Evolutionary conservation across 768 basidiomycete genomes (phyloP).

Genomic region (Crepidotus variabilis): DNA sequence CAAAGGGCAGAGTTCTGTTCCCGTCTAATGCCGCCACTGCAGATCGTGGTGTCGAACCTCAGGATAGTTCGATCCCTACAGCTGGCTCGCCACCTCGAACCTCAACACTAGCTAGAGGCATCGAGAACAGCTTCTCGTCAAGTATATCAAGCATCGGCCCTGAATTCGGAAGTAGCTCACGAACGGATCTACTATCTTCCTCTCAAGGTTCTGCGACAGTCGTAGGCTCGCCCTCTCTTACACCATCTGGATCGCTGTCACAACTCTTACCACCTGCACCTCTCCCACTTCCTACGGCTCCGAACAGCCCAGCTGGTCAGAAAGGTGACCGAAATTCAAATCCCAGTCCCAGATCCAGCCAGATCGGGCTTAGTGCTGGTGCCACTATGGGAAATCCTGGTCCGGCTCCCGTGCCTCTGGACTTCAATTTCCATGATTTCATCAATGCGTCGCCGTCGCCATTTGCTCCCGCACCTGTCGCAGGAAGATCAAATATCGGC

Average conservation of each 20-base stretch:
- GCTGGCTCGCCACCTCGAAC: slow-evolving; percentile 16
- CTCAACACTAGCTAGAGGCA: slow-evolving; percentile 26
- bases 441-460: slow-evolving; percentile 67
- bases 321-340: slow-evolving; percentile 19
- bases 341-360: slow-evolving; percentile 29
- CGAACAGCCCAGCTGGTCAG: slow-evolving; percentile 18
- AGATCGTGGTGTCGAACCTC: slow-evolving; percentile 18
- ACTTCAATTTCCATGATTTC: slow-evolving; percentile 70
- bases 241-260: not conserved
- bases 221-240: slow-evolving; percentile 2
- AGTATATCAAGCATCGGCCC: slow-evolving; percentile 37
- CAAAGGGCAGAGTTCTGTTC: slow-evolving; percentile 72
- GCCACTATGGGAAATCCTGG: slow-evolving; percentile 18
- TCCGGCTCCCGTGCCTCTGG: slow-evolving; percentile 21
- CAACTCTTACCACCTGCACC: slow-evolving; percentile 22
- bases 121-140: slow-evolving; percentile 40
- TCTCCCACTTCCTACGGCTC: slow-evolving; percentile 18
- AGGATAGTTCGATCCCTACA: slow-evolving; percentile 15
- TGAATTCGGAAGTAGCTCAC: slow-evolving; percentile 20
- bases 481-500: slow-evolving; percentile 39
- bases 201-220: slow-evolving; percentile 1
- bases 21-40: slow-evolving; percentile 31
- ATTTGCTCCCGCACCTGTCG: slow-evolving; percentile 32
- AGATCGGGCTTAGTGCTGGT: slow-evolving; percentile 16
- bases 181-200: slow-evolving; percentile 1